Base-by-base conservation (phyloP, 2,329 filamentous ascomycete genomes). In the Alternaria viburni region DNA sequence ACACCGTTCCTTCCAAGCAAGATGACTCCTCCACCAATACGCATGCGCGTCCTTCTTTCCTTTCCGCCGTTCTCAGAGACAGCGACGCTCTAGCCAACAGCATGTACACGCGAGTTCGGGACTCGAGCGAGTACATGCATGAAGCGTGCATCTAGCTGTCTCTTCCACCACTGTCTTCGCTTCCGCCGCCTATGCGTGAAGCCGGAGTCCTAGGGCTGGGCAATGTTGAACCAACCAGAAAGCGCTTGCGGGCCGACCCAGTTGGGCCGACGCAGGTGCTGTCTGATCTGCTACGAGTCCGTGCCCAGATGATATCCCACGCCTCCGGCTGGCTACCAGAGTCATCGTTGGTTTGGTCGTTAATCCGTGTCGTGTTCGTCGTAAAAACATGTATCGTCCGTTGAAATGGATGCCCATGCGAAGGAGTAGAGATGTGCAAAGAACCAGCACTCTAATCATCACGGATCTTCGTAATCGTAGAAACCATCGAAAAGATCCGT, bases 401-500 rank as follows among this genome's bases (percentile, higher is more conserved):
- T 58, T 50, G 55, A 17, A 50, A 8, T 21, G 45, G 47, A 44
- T 19, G n/a, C 44, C 36, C 36, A 54, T 15, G 45, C 26, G 26
- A 12, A 51, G 51, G 60, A 67, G 63, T 56, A 59, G 62, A 62
- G 58, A 61, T 61, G 25, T 46, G 30, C 26, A 54, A 41, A 59
- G 43, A 56, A 26, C 45, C 52, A 59, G 21, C 45, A 15, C 45
- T 28, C 19, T 43, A 55, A 57, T 59, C 56, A 62, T 78, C 74
- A 82, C 44, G 79, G 77, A 66, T 82, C 80, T 55, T 81, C 78
- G 62, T 83, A 84, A 69, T 84, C 82, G 62, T 80, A 78, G 57
- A 75, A 70, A 30, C 81, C 81, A 59, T 82, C 76, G 66, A 84
- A 84, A 13, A 84, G 75, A 64, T 80, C 78, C 57, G 81, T 80